Percentiles rank a stretch among this genome's conserved stretches.
These are phyloP conservation scores for Penicillium herquei DNA, from an alignment of 495 filamentous ascomycete genomes.

Conservation along the genomic window DNA sequence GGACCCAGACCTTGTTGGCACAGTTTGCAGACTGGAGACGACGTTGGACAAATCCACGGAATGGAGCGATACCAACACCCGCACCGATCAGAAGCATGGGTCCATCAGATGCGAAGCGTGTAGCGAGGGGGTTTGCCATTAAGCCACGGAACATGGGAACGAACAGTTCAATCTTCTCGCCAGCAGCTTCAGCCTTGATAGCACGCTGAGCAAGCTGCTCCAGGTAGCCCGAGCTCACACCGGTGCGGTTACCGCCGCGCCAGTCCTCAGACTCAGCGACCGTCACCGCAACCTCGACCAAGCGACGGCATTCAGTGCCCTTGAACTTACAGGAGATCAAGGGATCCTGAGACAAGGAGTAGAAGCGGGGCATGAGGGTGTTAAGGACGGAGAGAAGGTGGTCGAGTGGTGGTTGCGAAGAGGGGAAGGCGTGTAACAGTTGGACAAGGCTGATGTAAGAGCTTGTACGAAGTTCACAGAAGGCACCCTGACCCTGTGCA, in stretches of 20 bases:
- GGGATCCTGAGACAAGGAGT: slow-evolving; percentile 95
- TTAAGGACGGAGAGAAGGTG: slow-evolving; percentile 76
- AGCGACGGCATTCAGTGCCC: slow-evolving; percentile 68
- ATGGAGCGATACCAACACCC: slow-evolving; percentile 94
- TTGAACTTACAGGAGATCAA: slow-evolving; percentile 71
- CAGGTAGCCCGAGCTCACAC: slow-evolving; percentile 80
- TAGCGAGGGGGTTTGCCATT: slow-evolving; percentile 96
- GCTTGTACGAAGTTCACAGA: slow-evolving; percentile 92
- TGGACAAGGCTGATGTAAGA: slow-evolving; percentile 81
- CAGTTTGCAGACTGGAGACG: slow-evolving; percentile 94
- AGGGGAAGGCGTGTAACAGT: slow-evolving; percentile 88
- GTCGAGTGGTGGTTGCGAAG: slow-evolving; percentile 79
- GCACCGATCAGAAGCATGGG: slow-evolving; percentile 98
- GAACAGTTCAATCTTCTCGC: slow-evolving; percentile 57
- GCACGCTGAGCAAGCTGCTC: slow-evolving; percentile 73
- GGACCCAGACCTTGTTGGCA: slow-evolving; percentile 98
- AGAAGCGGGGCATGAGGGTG: slow-evolving; percentile 94
- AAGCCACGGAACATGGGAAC: slow-evolving; percentile 97
- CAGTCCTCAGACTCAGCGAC: slow-evolving; percentile 86
- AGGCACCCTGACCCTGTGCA: slow-evolving; percentile 87
- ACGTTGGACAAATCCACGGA: slow-evolving; percentile 95
- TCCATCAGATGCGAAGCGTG: slow-evolving; percentile 83
- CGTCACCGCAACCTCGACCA: slow-evolving; percentile 93
- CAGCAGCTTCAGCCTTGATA: slow-evolving; percentile 58
- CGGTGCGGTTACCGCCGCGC: slow-evolving; percentile 64